Evolutionary conservation across 192 early-diverging fungal genomes (phyloP).

Genomic region (Podila verticillata): DNA sequence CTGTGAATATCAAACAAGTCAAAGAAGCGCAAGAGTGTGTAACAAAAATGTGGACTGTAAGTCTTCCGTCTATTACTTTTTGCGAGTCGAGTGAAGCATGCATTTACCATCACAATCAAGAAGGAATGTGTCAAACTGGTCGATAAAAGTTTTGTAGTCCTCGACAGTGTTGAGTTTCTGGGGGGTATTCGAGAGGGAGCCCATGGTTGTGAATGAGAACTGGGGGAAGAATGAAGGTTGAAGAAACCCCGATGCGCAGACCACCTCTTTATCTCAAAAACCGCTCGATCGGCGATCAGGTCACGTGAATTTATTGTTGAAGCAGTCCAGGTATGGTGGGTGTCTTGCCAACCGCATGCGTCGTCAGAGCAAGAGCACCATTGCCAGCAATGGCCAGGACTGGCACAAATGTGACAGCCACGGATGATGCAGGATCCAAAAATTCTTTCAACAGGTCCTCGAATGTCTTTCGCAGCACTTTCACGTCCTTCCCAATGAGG

Average conservation of each 20-base stretch:
- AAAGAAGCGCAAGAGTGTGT: not conserved
- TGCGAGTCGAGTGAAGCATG: not conserved
- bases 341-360: constrained; percentile 30
- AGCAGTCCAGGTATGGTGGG: constrained; percentile 30
- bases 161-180: constrained; percentile 57
- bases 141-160: constrained; percentile 70
- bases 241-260: not conserved
- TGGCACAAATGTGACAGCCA: constrained; percentile 35
- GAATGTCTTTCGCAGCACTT: not conserved
- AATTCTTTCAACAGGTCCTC: constrained; percentile 13
- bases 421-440: not conserved
- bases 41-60: not conserved
- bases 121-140: constrained; percentile 90
- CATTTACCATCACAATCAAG: constrained; percentile 94
- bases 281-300: no score
- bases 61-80: not conserved
- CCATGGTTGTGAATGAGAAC: constrained; percentile 6
- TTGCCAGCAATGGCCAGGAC: constrained; percentile 32
- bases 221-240: not conserved
- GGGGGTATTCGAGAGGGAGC: constrained; percentile 6
- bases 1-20: constrained; percentile 43
- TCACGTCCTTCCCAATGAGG: not conserved
- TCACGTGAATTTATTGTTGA: not conserved
- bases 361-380: constrained; percentile 23
- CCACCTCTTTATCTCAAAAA: no score